phyloP scores from a whole-genome alignment of 495 filamentous ascomycete species.

The Aspergillus incahuasiensis region DNA sequence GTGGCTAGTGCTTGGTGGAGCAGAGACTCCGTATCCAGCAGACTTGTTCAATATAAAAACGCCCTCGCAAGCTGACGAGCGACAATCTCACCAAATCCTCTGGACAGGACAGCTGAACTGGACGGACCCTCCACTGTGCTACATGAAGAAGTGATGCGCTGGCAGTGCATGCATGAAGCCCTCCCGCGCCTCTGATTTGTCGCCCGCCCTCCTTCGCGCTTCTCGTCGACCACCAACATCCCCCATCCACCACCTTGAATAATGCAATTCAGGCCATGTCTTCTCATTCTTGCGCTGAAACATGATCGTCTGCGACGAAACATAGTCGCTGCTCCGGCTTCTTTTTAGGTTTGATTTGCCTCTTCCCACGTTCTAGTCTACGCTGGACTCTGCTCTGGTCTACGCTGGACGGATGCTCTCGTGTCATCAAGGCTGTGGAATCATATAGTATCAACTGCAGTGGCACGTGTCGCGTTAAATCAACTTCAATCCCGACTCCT shows the following conservation, averaged over 20 bases:
- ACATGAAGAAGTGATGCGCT: slow-evolving; percentile 18
- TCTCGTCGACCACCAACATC: background rate
- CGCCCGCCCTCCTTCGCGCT: slow-evolving; percentile 22
- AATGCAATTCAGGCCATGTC: background rate
- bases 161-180: slow-evolving; percentile 35
- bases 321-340: background rate
- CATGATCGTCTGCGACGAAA: slow-evolving; percentile 2
- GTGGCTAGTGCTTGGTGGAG: background rate
- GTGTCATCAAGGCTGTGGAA: background rate
- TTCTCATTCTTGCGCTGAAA: slow-evolving; percentile 3
- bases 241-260: background rate
- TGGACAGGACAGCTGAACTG: slow-evolving; percentile 1
- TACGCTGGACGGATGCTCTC: too few species aligned
- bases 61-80: background rate
- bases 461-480: background rate
- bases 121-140: slow-evolving; percentile 1
- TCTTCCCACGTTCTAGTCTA: background rate
- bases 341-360: background rate
- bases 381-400: background rate
- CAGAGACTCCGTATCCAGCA: background rate
- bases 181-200: slow-evolving; percentile 26
- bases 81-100: background rate
- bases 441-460: background rate
- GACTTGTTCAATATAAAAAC: background rate
- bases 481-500: background rate